Conservation (phyloP, 768 basidiomycete genomes). For the Boletus insuetus region DNA sequence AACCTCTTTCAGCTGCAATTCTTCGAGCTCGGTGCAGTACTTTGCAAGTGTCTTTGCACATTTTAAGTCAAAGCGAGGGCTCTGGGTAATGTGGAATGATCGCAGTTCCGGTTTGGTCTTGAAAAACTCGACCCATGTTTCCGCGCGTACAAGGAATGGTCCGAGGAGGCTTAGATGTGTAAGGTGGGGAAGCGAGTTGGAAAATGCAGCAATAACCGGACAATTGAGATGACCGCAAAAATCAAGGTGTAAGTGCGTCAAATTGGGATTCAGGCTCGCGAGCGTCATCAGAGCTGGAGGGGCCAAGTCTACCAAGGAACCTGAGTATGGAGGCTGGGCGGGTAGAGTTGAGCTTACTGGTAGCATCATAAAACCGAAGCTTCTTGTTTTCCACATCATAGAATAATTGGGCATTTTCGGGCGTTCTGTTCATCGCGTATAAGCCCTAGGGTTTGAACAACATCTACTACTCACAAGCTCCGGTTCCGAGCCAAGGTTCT, state of each 20-base stretch:
- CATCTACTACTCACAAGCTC: constrained; percentile 57
- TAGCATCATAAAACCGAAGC: constrained; percentile 83
- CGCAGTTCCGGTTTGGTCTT: constrained; percentile 57
- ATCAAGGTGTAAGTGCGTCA: constrained; percentile 76
- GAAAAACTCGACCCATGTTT: constrained; percentile 78
- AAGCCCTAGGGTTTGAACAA: neutral
- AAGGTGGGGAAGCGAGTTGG: constrained; percentile 60
- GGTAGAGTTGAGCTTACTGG: constrained; percentile 54
- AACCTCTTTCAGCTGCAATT: constrained; percentile 77
- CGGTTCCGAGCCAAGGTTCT: constrained; percentile 81
- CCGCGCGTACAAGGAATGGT: constrained; percentile 76
- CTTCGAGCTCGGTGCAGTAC: constrained; percentile 51
- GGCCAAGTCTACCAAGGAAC: constrained; percentile 53
- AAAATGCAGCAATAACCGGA: constrained; percentile 55
- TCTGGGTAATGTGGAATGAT: constrained; percentile 79
- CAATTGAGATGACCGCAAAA: constrained; percentile 83
- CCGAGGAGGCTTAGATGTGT: constrained; percentile 77
- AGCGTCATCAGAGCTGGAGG: constrained; percentile 68
- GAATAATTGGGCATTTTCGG: constrained; percentile 80
- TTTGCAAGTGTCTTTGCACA: constrained; percentile 59
- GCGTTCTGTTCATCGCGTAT: constrained; percentile 46
- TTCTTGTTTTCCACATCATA: constrained; percentile 68
- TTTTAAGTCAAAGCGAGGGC: constrained; percentile 77
- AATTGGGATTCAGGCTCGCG: constrained; percentile 78
- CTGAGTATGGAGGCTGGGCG: neutral